A percentile compares a stretch with the other conserved stretches of the same genome.
These are phyloP conservation scores for Eucalyptus cladocalyx DNA, from an alignment of 345 rosid species.

Conservation along the genomic window DNA sequence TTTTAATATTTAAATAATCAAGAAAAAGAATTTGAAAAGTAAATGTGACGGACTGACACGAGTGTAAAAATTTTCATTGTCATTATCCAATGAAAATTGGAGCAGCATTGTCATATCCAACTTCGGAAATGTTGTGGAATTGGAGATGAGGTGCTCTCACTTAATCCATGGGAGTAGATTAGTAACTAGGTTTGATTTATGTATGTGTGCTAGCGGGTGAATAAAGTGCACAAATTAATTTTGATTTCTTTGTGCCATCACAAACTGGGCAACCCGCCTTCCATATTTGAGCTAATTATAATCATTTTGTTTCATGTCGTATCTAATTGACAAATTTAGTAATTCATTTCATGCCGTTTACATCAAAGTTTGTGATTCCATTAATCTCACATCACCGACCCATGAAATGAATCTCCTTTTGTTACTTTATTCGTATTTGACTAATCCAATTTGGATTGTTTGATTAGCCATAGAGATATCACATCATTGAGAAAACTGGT, in stretches of 20 bases:
- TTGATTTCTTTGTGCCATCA: not conserved
- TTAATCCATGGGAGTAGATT: not conserved
- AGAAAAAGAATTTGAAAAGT: too few species aligned
- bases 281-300: too few species aligned
- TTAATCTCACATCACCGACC: not conserved
- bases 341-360: not conserved
- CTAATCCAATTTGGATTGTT: too few species aligned
- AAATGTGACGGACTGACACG: not conserved
- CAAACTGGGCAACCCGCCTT: not conserved
- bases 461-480: too few species aligned
- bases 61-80: not conserved
- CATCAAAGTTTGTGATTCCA: not conserved
- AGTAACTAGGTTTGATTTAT: not conserved
- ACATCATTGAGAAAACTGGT: too few species aligned
- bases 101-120: not conserved
- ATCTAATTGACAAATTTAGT: not conserved
- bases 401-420: not conserved
- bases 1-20: too few species aligned
- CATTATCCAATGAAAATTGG: not conserved
- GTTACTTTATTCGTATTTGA: too few species aligned
- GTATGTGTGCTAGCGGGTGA: not conserved
- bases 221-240: not conserved
- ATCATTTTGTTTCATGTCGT: not conserved
- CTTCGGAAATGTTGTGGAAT: too few species aligned
- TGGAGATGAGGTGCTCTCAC: not conserved